Evolutionary conservation across 768 basidiomycete species (phyloP).

Genomic region (Boletus subcaerulescens): DNA sequence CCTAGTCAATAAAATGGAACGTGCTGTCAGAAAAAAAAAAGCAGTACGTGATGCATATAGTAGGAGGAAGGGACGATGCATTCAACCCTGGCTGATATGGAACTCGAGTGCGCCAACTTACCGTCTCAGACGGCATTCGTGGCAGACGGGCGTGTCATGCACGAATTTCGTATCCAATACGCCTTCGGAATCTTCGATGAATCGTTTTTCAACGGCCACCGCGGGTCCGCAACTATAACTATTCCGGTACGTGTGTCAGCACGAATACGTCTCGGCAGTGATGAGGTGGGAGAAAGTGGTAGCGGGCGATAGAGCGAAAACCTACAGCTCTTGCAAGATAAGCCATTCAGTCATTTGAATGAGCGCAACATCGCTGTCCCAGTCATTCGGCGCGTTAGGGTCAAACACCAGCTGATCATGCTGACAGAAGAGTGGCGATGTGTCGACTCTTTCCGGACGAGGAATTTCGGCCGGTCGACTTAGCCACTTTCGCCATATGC

Average conservation of each 20-base stretch:
- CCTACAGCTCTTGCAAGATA: slow-evolving; percentile 55
- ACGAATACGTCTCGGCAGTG: slow-evolving; percentile 2
- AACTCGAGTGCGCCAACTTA: slow-evolving; percentile 27
- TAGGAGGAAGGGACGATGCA: slow-evolving; percentile 1
- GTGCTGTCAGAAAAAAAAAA: slow-evolving; percentile 13
- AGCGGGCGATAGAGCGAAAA: slow-evolving; percentile 12
- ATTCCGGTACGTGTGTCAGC: slow-evolving; percentile 19
- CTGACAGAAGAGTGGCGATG: slow-evolving; percentile 59
- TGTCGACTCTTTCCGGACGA: slow-evolving; percentile 65
- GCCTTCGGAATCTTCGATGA: slow-evolving; percentile 25
- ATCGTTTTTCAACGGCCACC: slow-evolving; percentile 44
- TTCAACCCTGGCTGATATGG: slow-evolving; percentile 9
- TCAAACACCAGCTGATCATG: slow-evolving; percentile 66
- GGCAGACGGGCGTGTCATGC: slow-evolving; percentile 55
- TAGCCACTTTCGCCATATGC: slow-evolving; percentile 70
- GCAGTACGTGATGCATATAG: slow-evolving; percentile 4
- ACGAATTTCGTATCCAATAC: slow-evolving; percentile 37
- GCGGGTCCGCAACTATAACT: slow-evolving; percentile 61
- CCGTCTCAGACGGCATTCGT: slow-evolving; percentile 60
- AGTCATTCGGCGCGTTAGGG: slow-evolving; percentile 57
- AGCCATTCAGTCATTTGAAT: slow-evolving; percentile 68
- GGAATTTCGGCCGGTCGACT: slow-evolving; percentile 48
- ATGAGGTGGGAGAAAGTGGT: slow-evolving; percentile 5
- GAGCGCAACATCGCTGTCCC: slow-evolving; percentile 53
- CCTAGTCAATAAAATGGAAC: slow-evolving; percentile 24